Evolutionary conservation across 495 filamentous ascomycete species (phyloP).

Genomic region (Penicillium lividum): DNA sequence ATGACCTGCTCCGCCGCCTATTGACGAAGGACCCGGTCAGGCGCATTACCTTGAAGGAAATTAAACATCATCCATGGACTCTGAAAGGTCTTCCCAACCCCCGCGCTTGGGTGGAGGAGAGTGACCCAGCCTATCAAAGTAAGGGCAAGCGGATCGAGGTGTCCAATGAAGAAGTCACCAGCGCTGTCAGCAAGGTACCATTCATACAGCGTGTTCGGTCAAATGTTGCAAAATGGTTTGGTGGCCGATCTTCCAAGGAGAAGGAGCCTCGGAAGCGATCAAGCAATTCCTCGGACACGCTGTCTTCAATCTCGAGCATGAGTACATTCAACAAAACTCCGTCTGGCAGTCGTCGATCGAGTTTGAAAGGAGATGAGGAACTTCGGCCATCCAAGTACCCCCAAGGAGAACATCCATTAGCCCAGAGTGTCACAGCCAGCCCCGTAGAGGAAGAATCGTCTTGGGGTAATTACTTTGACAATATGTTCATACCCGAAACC

Average conservation of each 20-base stretch:
- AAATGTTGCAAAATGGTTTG: slow-evolving; percentile 59
- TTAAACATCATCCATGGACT: slow-evolving; percentile 97
- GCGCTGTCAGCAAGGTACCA: slow-evolving; percentile 84
- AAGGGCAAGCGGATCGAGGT: slow-evolving; percentile 91
- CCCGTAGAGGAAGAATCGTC: slow-evolving; percentile 54
- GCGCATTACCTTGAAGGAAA: slow-evolving; percentile 85
- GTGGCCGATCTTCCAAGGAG: slow-evolving; percentile 58
- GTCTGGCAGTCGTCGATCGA: slow-evolving; percentile 61
- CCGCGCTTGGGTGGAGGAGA: slow-evolving; percentile 84
- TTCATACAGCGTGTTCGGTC: slow-evolving; percentile 70
- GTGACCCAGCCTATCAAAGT: slow-evolving; percentile 77
- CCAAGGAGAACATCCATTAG: slow-evolving; percentile 74
- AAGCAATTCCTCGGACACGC: slow-evolving; percentile 39
- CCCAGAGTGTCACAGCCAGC: slow-evolving; percentile 76
- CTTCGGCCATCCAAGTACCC: slow-evolving; percentile 41
- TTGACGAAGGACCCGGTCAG: slow-evolving; percentile 86
- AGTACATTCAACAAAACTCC: slow-evolving; percentile 36
- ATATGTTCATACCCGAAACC: slow-evolving; percentile 23
- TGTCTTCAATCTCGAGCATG: slow-evolving; percentile 31
- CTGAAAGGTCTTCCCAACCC: slow-evolving; percentile 75
- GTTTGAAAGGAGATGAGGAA: slow-evolving; percentile 70
- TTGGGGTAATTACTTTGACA: slow-evolving; percentile 44
- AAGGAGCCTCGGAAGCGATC: slow-evolving; percentile 53
- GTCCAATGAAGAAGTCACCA: slow-evolving; percentile 83
- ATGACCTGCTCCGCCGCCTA: slow-evolving; percentile 78